Conservation (phyloP, 371 early-diverging fungal genomes). For the Apophysomyces trapeziformis region DNA sequence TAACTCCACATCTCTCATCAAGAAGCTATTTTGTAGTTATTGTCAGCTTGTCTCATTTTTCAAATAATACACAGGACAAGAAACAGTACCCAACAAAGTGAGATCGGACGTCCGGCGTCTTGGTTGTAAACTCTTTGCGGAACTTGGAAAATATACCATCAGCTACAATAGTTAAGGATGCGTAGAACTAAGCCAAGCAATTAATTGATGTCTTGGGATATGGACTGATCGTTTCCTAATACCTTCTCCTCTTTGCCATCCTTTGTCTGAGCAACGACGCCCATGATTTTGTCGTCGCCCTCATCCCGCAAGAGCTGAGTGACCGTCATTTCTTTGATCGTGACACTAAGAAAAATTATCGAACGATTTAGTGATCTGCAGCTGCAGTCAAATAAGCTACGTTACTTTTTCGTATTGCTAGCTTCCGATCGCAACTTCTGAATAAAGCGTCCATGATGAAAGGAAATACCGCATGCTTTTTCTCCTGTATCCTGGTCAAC, state of each 20-base stretch:
- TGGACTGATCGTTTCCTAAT: neutral
- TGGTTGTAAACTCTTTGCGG: conserved; percentile 71
- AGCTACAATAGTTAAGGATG: conserved; percentile 61
- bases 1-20: conserved; percentile 70
- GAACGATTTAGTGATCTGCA: conserved; percentile 3
- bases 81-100: conserved; percentile 86
- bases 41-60: neutral
- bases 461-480: conserved; percentile 70
- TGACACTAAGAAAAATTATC: conserved; percentile 57
- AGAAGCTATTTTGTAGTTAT: conserved; percentile 39
- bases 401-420: conserved; percentile 58
- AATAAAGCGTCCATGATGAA: conserved; percentile 95
- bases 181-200: conserved; percentile 37
- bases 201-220: neutral
- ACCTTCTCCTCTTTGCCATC: conserved; percentile 33
- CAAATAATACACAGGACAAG: neutral
- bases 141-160: conserved; percentile 95
- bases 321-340: conserved; percentile 76
- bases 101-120: conserved; percentile 61
- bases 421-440: conserved; percentile 81
- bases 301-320: conserved; percentile 56
- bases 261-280: conserved; percentile 45
- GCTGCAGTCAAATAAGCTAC: neutral
- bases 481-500: conserved; percentile 50
- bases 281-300: conserved; percentile 49